Evolutionary conservation across 768 basidiomycete species (phyloP).

Genomic region (Russula emetica): DNA sequence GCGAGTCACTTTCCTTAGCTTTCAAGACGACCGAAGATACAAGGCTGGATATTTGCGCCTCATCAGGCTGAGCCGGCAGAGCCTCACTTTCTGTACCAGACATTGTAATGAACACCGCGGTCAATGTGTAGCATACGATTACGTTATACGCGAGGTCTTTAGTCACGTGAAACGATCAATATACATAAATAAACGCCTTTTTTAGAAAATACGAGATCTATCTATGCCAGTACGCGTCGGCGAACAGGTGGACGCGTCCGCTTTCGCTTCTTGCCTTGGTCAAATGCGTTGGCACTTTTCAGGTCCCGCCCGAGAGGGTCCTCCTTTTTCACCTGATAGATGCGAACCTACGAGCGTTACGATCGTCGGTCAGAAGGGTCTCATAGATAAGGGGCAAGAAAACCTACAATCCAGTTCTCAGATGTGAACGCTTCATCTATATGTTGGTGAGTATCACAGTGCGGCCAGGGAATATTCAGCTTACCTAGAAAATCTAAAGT

Average conservation of each 20-base stretch:
- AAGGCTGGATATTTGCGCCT: neutral
- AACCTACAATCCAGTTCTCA: constrained; percentile 96
- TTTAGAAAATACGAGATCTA: neutral
- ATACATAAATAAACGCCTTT: constrained; percentile 5
- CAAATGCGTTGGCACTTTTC: constrained; percentile 82
- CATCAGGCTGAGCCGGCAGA: neutral
- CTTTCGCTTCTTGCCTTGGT: constrained; percentile 85
- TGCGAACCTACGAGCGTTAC: constrained; percentile 59
- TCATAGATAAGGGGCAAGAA: neutral
- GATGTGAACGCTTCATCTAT: constrained; percentile 97
- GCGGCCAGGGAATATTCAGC: constrained; percentile 30
- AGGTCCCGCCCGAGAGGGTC: constrained; percentile 87
- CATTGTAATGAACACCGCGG: neutral
- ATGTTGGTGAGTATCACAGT: constrained; percentile 11
- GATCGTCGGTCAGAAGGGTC: neutral
- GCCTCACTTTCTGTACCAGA: neutral
- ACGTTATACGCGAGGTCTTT: constrained; percentile 9
- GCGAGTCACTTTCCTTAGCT: constrained; percentile 6
- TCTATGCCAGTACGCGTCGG: constrained; percentile 46
- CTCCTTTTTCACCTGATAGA: constrained; percentile 93
- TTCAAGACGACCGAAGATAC: constrained; percentile 15
- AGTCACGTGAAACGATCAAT: constrained; percentile 8
- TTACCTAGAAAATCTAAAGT: constrained; percentile 84
- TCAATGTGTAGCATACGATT: neutral
- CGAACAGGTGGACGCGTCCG: constrained; percentile 63